These are phyloP conservation scores for Cercophora samala DNA, from an alignment of 495 filamentous ascomycete species.

Conservation along the genomic window DNA sequence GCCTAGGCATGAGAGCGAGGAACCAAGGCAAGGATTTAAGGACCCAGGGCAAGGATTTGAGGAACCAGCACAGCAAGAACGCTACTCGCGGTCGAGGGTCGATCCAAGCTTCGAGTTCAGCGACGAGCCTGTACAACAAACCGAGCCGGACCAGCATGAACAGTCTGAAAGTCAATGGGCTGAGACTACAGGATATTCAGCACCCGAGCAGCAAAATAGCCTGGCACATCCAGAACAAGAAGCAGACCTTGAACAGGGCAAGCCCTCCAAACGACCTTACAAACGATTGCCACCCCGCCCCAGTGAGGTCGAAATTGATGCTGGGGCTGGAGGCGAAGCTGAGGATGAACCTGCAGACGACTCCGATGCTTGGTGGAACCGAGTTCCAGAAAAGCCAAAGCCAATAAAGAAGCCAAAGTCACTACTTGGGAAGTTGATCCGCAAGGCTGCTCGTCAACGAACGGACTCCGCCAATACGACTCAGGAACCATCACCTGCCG, in stretches of 20 bases:
- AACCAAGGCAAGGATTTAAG: neutral
- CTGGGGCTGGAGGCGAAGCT: neutral
- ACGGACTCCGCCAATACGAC: constrained; percentile 10
- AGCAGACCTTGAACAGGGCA: neutral
- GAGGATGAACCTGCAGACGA: neutral
- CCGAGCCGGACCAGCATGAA: neutral
- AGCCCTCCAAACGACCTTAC: neutral
- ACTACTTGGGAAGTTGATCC: constrained; percentile 18
- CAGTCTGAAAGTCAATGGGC: neutral
- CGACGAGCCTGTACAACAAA: neutral
- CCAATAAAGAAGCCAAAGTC: neutral
- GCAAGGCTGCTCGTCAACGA: constrained; percentile 25
- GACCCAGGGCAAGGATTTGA: neutral
- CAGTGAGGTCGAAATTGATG: neutral
- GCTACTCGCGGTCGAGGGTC: neutral
- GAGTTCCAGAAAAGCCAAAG: neutral
- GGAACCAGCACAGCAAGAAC: neutral
- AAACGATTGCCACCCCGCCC: neutral
- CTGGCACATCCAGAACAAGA: constrained; percentile 1
- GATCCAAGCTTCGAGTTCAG: neutral
- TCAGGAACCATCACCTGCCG: constrained; percentile 17
- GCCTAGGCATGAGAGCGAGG: neutral
- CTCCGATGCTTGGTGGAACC: constrained; percentile 9
- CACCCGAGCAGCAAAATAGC: neutral
- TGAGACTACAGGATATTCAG: neutral